These are phyloP conservation scores for Sporothrix variecibatus DNA, from an alignment of 2,329 filamentous ascomycete species.

Conservation along the genomic window DNA sequence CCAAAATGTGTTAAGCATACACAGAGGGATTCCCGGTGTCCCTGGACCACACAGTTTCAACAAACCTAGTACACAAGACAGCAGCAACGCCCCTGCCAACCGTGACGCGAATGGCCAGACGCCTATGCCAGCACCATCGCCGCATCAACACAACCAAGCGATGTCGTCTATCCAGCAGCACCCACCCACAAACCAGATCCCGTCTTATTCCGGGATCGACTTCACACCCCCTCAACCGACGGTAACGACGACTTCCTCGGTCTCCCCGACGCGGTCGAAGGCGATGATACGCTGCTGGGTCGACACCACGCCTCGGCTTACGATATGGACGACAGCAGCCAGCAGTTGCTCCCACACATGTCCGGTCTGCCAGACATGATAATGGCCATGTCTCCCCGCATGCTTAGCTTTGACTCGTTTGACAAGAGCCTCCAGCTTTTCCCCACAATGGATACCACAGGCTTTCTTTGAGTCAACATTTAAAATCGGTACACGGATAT, in stretches of 20 bases:
- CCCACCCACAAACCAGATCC: slow-evolving; percentile 6
- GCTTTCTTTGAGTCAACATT: not conserved
- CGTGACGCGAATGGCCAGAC: not conserved
- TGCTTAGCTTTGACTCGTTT: slow-evolving; percentile 33
- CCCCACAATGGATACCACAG: slow-evolving; percentile 32
- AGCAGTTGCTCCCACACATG: slow-evolving; percentile 26
- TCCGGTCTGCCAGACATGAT: slow-evolving; percentile 30
- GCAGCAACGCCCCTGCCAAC: not conserved
- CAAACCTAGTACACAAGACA: not conserved
- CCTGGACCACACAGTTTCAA: not conserved
- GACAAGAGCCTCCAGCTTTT: slow-evolving; percentile 32
- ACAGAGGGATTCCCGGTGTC: slow-evolving; percentile 3
- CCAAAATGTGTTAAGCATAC: not conserved
- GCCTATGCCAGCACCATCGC: not conserved
- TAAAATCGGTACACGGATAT: not conserved
- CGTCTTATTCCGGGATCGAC: slow-evolving; percentile 17
- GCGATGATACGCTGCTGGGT: not conserved
- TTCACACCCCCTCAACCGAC: slow-evolving; percentile 24
- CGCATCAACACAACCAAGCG: not conserved
- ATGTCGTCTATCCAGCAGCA: not conserved
- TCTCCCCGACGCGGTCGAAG: not conserved
- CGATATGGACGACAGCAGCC: slow-evolving; percentile 15
- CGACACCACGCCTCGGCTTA: slow-evolving; percentile 1
- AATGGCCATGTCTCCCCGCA: slow-evolving; percentile 32
- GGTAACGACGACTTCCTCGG: slow-evolving; percentile 22